phyloP scores from a whole-genome alignment of 140 eudicot genomes.

The Senecio squalidus region DNA sequence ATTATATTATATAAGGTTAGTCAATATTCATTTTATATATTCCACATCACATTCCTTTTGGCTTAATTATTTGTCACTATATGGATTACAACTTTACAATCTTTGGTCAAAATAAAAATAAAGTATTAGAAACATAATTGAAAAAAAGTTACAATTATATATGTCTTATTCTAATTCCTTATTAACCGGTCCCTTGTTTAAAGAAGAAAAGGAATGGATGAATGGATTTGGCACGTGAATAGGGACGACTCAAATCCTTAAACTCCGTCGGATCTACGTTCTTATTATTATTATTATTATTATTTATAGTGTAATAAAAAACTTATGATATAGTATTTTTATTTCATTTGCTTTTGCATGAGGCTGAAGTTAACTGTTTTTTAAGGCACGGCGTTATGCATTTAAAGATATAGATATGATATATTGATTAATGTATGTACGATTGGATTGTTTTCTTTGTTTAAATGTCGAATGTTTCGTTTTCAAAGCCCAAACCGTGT shows the following conservation, averaged over 20 bases:
- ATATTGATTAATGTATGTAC: too few species aligned
- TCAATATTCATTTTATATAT: too few species aligned
- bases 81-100: constrained; percentile 3
- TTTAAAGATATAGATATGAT: not conserved
- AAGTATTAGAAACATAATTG: not conserved
- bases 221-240: constrained; percentile 29
- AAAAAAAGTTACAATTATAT: not conserved
- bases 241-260: constrained; percentile 25
- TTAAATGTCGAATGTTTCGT: too few species aligned
- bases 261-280: constrained; percentile 44
- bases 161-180: constrained; percentile 20
- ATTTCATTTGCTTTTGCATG: not conserved
- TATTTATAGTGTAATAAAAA: not conserved
- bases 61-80: not conserved
- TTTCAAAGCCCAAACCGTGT: too few species aligned
- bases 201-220: constrained; percentile 20
- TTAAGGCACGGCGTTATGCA: constrained; percentile 13
- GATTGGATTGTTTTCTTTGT: too few species aligned
- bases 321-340: not conserved
- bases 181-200: constrained; percentile 27
- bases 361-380: not conserved
- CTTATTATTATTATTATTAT: not conserved
- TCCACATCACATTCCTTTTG: too few species aligned
- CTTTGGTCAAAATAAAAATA: constrained; percentile 19
- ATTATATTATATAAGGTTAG: too few species aligned